phyloP scores from a whole-genome alignment of 305 asterid genomes.

The Andrographis paniculata region DNA sequence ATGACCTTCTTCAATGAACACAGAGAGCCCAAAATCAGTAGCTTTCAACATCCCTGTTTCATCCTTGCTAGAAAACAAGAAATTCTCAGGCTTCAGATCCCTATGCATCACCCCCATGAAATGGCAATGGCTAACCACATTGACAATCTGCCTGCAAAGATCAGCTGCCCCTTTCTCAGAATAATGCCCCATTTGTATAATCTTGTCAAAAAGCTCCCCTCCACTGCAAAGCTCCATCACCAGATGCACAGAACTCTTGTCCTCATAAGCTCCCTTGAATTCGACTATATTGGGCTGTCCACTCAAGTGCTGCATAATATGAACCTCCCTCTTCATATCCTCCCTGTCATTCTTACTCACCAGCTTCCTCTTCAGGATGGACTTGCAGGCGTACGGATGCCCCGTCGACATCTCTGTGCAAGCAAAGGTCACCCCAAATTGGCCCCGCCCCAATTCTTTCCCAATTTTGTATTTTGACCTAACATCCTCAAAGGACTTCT shows the following conservation, averaged over 20 bases:
- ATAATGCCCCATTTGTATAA: constrained; percentile 53
- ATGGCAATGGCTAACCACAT: constrained; percentile 61
- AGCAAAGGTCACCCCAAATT: constrained; percentile 50
- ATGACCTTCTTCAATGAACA: constrained; percentile 58
- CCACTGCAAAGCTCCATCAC: constrained; percentile 64
- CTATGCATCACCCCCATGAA: constrained; percentile 63
- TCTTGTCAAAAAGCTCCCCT: constrained; percentile 55
- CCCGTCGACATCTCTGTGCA: constrained; percentile 43
- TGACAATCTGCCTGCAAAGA: constrained; percentile 55
- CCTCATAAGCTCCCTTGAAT: constrained; percentile 55
- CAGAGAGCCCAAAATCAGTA: constrained; percentile 61
- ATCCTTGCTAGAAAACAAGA: constrained; percentile 51
- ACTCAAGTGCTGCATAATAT: constrained; percentile 57
- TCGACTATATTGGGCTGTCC: constrained; percentile 59
- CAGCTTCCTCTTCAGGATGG: constrained; percentile 54
- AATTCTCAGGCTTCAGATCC: constrained; percentile 64
- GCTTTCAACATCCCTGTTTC: constrained; percentile 48
- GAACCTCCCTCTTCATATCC: constrained; percentile 56
- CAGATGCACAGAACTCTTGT: constrained; percentile 41
- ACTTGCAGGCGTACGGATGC: constrained; percentile 46
- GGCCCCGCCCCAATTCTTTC: constrained; percentile 61
- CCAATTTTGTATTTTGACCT: constrained; percentile 39
- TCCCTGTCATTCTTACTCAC: constrained; percentile 48
- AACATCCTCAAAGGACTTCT: constrained; percentile 50
- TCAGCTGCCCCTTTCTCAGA: constrained; percentile 53